Conservation (phyloP, 2,329 filamentous ascomycete genomes). For the Biscogniauxia marginata region DNA sequence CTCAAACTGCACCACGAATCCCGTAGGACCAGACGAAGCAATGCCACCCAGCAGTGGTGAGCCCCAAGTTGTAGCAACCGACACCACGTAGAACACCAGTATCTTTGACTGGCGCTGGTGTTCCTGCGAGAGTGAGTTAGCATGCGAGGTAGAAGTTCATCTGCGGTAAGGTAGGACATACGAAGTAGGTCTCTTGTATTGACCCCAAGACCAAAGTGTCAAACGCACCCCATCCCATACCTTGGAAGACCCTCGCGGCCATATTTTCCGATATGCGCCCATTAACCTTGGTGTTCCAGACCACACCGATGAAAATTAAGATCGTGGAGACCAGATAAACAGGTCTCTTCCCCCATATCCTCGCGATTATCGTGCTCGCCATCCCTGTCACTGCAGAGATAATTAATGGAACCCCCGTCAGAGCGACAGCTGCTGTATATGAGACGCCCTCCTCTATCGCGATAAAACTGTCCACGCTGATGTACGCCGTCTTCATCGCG, state of each 20-base stretch:
- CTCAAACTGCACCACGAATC: constrained; percentile 49
- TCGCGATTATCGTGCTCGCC: constrained; percentile 41
- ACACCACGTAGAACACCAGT: constrained; percentile 44
- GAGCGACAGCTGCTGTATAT: constrained; percentile 46
- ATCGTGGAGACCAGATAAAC: constrained; percentile 49
- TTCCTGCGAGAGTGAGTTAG: constrained; percentile 41
- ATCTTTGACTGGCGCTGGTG: constrained; percentile 50
- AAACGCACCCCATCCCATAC: constrained; percentile 58
- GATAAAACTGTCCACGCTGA: constrained; percentile 47
- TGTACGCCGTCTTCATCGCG: constrained; percentile 54
- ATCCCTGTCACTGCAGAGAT: constrained; percentile 47
- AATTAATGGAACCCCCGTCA: constrained; percentile 54
- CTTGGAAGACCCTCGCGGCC: constrained; percentile 53
- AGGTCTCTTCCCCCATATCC: constrained; percentile 52
- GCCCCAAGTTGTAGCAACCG: constrained; percentile 50
- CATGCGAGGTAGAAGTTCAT: constrained; percentile 21
- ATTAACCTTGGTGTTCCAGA: constrained; percentile 49
- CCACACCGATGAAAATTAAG: constrained; percentile 46
- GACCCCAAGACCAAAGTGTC: constrained; percentile 52
- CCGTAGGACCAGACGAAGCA: constrained; percentile 39
- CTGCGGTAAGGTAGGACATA: constrained; percentile 25
- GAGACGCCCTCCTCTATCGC: constrained; percentile 43
- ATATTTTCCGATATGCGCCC: constrained; percentile 46
- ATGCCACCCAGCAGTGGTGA: constrained; percentile 53
- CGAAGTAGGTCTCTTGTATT: constrained; percentile 58